phyloP scores from a whole-genome alignment of 2,329 filamentous ascomycete species.

The Fusarium papillatum region DNA sequence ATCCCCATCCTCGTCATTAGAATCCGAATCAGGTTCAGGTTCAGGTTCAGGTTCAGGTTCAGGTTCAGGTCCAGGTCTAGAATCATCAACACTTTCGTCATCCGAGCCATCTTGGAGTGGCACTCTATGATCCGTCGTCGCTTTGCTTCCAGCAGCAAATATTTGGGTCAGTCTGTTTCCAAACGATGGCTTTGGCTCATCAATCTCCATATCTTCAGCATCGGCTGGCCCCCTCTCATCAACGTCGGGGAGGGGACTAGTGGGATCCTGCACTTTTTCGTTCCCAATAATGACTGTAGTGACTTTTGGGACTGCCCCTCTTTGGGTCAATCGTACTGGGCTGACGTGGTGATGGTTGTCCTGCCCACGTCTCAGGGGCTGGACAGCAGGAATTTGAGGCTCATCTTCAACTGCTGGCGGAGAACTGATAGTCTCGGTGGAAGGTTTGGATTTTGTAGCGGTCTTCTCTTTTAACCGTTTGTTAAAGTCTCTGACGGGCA shows the following conservation, averaged over 20 bases:
- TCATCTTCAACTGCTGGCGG: conserved; percentile 14
- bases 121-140: background rate
- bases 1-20: conserved; percentile 6
- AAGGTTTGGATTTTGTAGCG: background rate
- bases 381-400: conserved; percentile 33
- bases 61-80: background rate
- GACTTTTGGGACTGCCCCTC: conserved; percentile 12
- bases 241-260: conserved; percentile 4
- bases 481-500: conserved; percentile 52
- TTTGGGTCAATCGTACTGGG: conserved; percentile 9
- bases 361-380: conserved; percentile 20
- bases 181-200: conserved; percentile 33
- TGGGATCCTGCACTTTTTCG: conserved; percentile 16
- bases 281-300: conserved; percentile 41
- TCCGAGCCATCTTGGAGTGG: conserved; percentile 26
- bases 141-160: conserved; percentile 29
- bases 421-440: background rate
- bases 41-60: too few relatives aligned
- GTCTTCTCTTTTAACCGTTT: conserved; percentile 47
- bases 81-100: conserved; percentile 14
- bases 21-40: background rate
- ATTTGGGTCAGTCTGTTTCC: conserved; percentile 33
- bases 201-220: conserved; percentile 5
- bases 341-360: background rate
- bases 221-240: background rate